Conservation (phyloP, 352 stramenopile genomes). For the Globisporangium irregulare region DNA sequence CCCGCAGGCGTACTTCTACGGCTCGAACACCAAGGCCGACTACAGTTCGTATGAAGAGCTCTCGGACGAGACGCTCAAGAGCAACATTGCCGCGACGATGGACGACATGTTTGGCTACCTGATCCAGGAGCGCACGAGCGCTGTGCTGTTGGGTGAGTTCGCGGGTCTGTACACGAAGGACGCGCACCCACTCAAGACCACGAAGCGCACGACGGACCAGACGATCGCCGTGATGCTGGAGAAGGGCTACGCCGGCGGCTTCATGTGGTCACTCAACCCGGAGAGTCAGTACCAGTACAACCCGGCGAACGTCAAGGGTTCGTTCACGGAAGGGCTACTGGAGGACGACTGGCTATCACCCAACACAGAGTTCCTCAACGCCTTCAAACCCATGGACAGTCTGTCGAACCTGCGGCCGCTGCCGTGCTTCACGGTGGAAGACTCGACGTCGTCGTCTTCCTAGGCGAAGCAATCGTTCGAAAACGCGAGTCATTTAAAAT, state of each 20-base stretch:
- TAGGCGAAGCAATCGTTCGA: not conserved
- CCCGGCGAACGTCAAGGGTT: slow-evolving; percentile 45
- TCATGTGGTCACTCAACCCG: slow-evolving; percentile 85
- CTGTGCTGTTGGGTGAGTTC: slow-evolving; percentile 75
- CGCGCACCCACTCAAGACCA: slow-evolving; percentile 61
- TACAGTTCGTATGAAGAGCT: slow-evolving; percentile 62
- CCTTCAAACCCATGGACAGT: slow-evolving; percentile 62
- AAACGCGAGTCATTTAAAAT: not conserved
- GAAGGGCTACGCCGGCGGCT: slow-evolving; percentile 64
- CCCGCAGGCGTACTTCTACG: slow-evolving; percentile 76
- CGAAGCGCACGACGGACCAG: slow-evolving; percentile 66
- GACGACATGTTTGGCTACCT: slow-evolving; percentile 79
- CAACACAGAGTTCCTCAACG: slow-evolving; percentile 63
- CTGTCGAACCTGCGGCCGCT: slow-evolving; percentile 60
- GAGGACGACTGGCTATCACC: slow-evolving; percentile 77
- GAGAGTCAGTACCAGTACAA: slow-evolving; percentile 81
- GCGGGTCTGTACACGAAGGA: slow-evolving; percentile 70
- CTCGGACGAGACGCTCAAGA: slow-evolving; percentile 45
- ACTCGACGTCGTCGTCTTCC: not conserved
- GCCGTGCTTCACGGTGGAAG: slow-evolving; percentile 45
- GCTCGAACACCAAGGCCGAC: slow-evolving; percentile 40
- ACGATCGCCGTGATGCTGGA: slow-evolving; percentile 66
- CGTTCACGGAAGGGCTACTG: slow-evolving; percentile 71
- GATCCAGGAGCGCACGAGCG: slow-evolving; percentile 38
- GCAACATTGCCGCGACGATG: slow-evolving; percentile 56